These are phyloP conservation scores for Lecanicillium sp. DNA, from an alignment of 2,329 filamentous ascomycete genomes.

Conservation along the genomic window DNA sequence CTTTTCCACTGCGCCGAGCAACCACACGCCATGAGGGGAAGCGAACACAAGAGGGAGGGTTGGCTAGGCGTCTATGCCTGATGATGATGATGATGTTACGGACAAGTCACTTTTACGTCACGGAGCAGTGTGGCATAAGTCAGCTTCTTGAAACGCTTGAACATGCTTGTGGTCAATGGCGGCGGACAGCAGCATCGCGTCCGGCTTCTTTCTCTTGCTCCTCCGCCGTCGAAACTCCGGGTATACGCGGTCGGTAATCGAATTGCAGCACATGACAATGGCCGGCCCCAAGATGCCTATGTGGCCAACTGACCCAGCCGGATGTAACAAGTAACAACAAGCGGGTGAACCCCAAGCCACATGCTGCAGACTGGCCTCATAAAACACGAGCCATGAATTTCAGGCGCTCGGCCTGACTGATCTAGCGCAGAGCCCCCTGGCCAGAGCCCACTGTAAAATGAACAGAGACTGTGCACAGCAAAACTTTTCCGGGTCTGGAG, in stretches of 20 bases:
- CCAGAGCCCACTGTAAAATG: slow-evolving; percentile 9
- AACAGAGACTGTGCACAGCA: slow-evolving; percentile 8
- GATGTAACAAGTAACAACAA: slow-evolving; percentile 5
- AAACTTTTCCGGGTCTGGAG: slow-evolving; percentile 11
- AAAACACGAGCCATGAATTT: slow-evolving; percentile 3
- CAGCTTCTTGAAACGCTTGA: background rate
- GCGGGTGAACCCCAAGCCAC: slow-evolving; percentile 6
- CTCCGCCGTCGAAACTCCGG: slow-evolving; percentile 1
- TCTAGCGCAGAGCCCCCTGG: slow-evolving; percentile 2
- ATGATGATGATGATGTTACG: background rate
- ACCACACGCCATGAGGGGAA: background rate
- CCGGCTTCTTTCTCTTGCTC: no score
- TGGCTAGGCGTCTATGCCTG: no score
- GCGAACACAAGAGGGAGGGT: background rate
- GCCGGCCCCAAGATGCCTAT: slow-evolving; percentile 1
- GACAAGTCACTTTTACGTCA: background rate
- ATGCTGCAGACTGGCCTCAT: slow-evolving; percentile 1
- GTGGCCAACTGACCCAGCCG: no score
- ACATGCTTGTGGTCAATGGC: no score
- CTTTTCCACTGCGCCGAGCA: slow-evolving; percentile 12
- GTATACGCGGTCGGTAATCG: slow-evolving; percentile 10
- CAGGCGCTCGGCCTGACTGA: background rate
- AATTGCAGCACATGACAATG: slow-evolving; percentile 11
- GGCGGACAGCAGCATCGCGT: no score
- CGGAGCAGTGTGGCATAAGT: no score